These are phyloP conservation scores for Malus hybrid DNA, from an alignment of 331 rosid species.

Conservation along the genomic window DNA sequence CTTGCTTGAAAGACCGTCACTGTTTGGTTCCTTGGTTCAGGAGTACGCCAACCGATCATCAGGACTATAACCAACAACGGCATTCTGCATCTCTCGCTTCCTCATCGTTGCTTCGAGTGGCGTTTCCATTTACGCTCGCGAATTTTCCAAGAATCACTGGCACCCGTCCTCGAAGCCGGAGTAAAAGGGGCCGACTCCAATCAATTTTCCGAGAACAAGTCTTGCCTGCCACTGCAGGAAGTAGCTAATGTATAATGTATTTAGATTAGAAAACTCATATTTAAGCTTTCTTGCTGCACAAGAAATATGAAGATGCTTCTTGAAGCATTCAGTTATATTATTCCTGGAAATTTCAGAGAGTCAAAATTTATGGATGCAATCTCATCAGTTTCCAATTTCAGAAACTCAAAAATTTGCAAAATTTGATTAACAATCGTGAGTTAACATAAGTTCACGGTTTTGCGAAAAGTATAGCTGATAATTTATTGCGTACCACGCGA, in stretches of 20 bases:
- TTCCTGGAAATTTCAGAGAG: not conserved
- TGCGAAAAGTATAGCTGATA: no score
- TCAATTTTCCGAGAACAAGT: not conserved
- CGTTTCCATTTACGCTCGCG: not conserved
- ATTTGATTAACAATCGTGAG: no score
- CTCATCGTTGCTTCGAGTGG: not conserved
- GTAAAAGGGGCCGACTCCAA: not conserved
- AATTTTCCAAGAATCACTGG: not conserved
- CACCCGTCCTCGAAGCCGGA: not conserved
- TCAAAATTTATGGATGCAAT: not conserved
- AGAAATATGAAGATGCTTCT: not conserved
- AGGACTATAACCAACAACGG: constrained; percentile 27
- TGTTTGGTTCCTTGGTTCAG: constrained; percentile 77
- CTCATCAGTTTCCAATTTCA: not conserved
- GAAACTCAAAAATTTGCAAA: no score
- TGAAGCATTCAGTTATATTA: not conserved
- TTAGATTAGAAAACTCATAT: not conserved
- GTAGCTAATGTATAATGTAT: not conserved
- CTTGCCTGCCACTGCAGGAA: not conserved
- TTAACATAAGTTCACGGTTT: no score
- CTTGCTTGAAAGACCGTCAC: constrained; percentile 64
- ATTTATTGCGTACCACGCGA: no score
- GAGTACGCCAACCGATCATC: constrained; percentile 82
- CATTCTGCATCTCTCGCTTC: not conserved
- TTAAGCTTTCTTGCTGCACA: not conserved